These are phyloP conservation scores for Cryomyces antarcticus DNA, from an alignment of 495 filamentous ascomycete genomes.

Conservation along the genomic window DNA sequence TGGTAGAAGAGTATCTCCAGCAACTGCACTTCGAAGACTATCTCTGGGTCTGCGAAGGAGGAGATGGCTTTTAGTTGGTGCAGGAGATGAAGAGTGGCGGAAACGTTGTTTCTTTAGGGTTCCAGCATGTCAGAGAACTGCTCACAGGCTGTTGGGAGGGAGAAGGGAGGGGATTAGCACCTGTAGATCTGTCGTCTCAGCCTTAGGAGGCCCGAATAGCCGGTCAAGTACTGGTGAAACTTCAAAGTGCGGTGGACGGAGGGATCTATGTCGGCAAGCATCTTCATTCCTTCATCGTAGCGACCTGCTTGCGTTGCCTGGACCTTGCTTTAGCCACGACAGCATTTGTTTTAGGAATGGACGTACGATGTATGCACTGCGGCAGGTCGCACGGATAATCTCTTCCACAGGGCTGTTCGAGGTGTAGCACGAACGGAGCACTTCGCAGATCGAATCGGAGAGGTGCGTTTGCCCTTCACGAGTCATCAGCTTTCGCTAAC, in stretches of 20 bases:
- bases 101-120: conserved; percentile 10
- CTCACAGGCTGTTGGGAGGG: neutral
- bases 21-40: conserved; percentile 46
- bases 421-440: conserved; percentile 58
- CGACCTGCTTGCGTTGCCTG: conserved; percentile 42
- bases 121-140: neutral
- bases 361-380: conserved; percentile 33
- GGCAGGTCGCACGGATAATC: conserved; percentile 44
- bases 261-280: conserved; percentile 43
- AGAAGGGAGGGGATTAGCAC: conserved; percentile 14
- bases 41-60: conserved; percentile 35
- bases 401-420: conserved; percentile 52
- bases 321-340: conserved; percentile 6
- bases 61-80: conserved; percentile 4
- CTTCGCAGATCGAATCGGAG: conserved; percentile 45
- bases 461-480: conserved; percentile 34
- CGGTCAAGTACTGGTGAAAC: conserved; percentile 58
- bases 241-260: conserved; percentile 56
- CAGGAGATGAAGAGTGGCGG: conserved; percentile 4
- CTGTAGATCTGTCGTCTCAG: conserved; percentile 47
- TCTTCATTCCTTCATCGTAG: conserved; percentile 47
- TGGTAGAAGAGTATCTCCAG: conserved; percentile 52
- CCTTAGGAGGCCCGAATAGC: conserved; percentile 51
- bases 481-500: neutral
- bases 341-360: neutral